These are phyloP conservation scores for Chaetomium tenue DNA, from an alignment of 495 filamentous ascomycete species.

Conservation along the genomic window DNA sequence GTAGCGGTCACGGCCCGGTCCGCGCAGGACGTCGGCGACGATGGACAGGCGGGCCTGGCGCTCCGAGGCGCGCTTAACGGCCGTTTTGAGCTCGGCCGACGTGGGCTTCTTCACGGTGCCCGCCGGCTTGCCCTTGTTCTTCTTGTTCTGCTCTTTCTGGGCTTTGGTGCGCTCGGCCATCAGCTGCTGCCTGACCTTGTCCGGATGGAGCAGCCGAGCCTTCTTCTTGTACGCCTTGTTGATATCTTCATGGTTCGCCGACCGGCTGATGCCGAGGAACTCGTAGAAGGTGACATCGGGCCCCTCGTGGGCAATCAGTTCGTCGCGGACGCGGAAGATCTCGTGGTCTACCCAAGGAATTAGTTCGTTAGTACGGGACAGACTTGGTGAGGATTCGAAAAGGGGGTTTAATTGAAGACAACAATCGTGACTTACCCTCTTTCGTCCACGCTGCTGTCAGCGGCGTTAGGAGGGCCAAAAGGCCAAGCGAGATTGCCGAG, in stretches of 20 bases:
- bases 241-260: conserved; percentile 82
- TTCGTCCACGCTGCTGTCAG: conserved; percentile 75
- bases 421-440: conserved; percentile 61
- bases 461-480: conserved; percentile 58
- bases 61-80: conserved; percentile 72
- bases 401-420: conserved; percentile 11
- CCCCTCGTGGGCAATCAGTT: conserved; percentile 74
- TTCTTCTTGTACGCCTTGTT: conserved; percentile 91
- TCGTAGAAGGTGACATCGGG: conserved; percentile 89
- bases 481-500: conserved; percentile 51
- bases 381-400: background rate
- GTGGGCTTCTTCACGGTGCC: conserved; percentile 70
- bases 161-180: conserved; percentile 65
- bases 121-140: conserved; percentile 56
- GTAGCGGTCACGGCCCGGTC: conserved; percentile 77
- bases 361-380: conserved; percentile 13
- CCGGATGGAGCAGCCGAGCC: conserved; percentile 77
- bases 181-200: conserved; percentile 88
- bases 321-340: conserved; percentile 92
- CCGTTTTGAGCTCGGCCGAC: conserved; percentile 66
- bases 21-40: conserved; percentile 80
- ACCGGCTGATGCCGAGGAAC: conserved; percentile 70
- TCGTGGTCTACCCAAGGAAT: conserved; percentile 69
- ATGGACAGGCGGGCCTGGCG: conserved; percentile 79
- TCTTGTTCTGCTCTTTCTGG: conserved; percentile 52